Conservation (phyloP, 2,329 filamentous ascomycete species). For the Hypoxylon sp. region DNA sequence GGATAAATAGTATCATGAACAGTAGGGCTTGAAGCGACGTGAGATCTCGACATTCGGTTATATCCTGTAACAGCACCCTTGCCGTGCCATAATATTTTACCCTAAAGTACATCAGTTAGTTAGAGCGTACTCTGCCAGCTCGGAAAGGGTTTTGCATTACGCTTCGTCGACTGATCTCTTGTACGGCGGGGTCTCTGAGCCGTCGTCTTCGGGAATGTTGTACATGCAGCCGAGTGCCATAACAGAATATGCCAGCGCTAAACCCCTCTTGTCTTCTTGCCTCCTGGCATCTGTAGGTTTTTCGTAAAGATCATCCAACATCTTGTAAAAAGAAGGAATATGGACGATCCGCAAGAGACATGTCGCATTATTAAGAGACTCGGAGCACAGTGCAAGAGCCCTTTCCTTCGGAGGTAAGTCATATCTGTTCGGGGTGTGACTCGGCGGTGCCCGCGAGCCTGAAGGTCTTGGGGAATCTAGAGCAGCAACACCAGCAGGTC, state of each 20-base stretch:
- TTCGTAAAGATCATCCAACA: conserved; percentile 77
- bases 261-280: conserved; percentile 69
- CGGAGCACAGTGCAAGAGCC: conserved; percentile 58
- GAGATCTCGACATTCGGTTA: conserved; percentile 79
- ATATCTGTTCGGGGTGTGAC: conserved; percentile 65
- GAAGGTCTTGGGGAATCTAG: conserved; percentile 78
- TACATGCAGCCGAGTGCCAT: conserved; percentile 74
- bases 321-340: conserved; percentile 76
- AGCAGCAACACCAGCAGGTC: conserved; percentile 64
- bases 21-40: conserved; percentile 80
- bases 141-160: conserved; percentile 54
- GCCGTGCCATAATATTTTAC: conserved; percentile 81
- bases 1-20: conserved; percentile 85
- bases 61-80: conserved; percentile 73
- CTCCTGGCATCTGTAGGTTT: conserved; percentile 66
- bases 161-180: conserved; percentile 66
- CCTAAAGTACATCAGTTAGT: conserved; percentile 59
- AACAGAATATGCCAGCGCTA: conserved; percentile 71
- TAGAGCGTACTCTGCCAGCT: background rate
- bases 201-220: conserved; percentile 51
- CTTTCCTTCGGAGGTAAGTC: conserved; percentile 77
- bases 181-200: conserved; percentile 47
- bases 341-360: conserved; percentile 72
- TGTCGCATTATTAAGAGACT: conserved; percentile 58
- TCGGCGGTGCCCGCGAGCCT: conserved; percentile 72